These are phyloP conservation scores for Naganishia albida DNA, from an alignment of 1,284 basidiomycete species.

Conservation along the genomic window DNA sequence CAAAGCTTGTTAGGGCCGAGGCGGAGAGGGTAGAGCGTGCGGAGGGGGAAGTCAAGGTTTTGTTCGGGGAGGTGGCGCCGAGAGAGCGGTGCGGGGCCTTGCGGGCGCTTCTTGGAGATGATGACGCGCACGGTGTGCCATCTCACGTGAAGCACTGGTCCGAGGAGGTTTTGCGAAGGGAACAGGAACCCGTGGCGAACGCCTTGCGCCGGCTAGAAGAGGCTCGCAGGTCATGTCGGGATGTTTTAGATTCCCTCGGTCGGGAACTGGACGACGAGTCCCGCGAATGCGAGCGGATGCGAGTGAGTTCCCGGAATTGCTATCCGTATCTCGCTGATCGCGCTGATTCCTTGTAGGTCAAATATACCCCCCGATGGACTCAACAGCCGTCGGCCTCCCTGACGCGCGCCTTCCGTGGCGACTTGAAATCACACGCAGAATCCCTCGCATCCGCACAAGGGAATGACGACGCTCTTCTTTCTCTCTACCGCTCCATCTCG, in stretches of 20 bases:
- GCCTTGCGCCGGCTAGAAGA: conserved; percentile 64
- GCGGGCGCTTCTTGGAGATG: conserved; percentile 71
- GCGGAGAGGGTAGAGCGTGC: conserved; percentile 82
- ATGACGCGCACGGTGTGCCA: conserved; percentile 65
- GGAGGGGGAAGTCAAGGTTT: conserved; percentile 76
- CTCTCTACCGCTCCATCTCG: conserved; percentile 72
- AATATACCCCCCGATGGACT: conserved; percentile 84
- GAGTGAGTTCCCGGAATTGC: conserved; percentile 56
- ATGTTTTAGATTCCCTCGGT: conserved; percentile 64
- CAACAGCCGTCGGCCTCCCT: conserved; percentile 79
- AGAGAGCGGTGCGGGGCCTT: conserved; percentile 74
- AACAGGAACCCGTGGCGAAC: conserved; percentile 60
- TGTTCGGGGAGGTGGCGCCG: conserved; percentile 79
- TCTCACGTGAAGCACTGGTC: conserved; percentile 73
- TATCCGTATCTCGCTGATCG: background rate
- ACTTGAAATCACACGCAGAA: conserved; percentile 74
- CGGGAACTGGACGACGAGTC: conserved; percentile 74
- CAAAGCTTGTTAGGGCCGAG: conserved; percentile 87
- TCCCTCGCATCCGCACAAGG: conserved; percentile 74
- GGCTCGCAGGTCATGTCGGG: conserved; percentile 64
- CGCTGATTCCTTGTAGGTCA: conserved; percentile 56
- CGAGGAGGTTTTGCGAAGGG: conserved; percentile 72
- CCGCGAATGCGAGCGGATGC: conserved; percentile 76
- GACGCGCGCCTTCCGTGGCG: conserved; percentile 72
- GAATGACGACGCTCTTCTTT: conserved; percentile 74